phyloP scores from a whole-genome alignment of 2,329 filamentous ascomycete genomes.

The Fusarium stilboides region DNA sequence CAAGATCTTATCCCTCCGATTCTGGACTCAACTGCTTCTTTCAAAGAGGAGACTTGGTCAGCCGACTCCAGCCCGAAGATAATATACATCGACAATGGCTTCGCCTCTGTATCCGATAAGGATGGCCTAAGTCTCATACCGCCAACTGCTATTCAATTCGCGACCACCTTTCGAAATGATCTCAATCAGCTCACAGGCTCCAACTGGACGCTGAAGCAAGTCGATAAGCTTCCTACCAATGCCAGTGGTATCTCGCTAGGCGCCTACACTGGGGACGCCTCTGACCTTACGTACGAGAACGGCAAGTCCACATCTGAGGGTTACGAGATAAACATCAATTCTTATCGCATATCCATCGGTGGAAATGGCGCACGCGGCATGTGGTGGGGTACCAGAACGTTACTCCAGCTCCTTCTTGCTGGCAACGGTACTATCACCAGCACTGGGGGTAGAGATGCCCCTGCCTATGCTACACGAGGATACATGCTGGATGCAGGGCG shows the following conservation, averaged over 20 bases:
- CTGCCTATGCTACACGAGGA: slow-evolving; percentile 23
- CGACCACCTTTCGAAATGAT: slow-evolving; percentile 18
- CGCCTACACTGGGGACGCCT: slow-evolving; percentile 11
- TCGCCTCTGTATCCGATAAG: not conserved
- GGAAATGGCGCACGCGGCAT: slow-evolving; percentile 28
- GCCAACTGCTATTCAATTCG: slow-evolving; percentile 19
- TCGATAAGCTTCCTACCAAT: not conserved
- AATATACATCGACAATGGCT: slow-evolving; percentile 8
- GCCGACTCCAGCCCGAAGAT: not conserved
- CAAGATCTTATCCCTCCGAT: slow-evolving; percentile 21
- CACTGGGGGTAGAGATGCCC: slow-evolving; percentile 5
- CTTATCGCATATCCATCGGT: slow-evolving; percentile 18
- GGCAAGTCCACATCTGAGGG: slow-evolving; percentile 18
- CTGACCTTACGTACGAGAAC: slow-evolving; percentile 12
- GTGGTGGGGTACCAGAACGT: slow-evolving; percentile 32
- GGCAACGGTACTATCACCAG: not conserved
- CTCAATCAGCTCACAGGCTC: slow-evolving; percentile 4
- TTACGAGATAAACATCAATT: slow-evolving; percentile 20
- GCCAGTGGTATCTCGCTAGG: slow-evolving; percentile 4
- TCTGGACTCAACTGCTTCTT: not conserved
- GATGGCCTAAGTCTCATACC: slow-evolving; percentile 15
- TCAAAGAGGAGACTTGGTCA: slow-evolving; percentile 13
- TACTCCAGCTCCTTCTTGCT: slow-evolving; percentile 22
- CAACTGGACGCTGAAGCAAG: slow-evolving; percentile 24
- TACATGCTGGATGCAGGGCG: slow-evolving; percentile 30